A percentile compares a stretch with the other conserved stretches of the same genome.
Evolutionary conservation across 169 alveolate species (phyloP).

Genomic region (Plasmodium blacklocki): DNA sequence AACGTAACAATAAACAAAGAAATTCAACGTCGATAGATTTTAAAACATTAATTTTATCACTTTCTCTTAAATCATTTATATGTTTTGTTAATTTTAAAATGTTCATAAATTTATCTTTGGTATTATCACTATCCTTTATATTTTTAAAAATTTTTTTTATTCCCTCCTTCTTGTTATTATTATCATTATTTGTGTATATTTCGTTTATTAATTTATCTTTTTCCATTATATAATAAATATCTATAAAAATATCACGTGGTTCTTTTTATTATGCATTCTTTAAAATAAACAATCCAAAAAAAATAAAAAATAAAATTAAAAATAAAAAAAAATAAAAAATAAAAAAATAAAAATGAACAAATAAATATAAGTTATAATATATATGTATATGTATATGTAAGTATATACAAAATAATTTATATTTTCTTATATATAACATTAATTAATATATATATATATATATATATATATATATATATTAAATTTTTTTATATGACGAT

Average conservation of each 20-base stretch:
- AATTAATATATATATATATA: too few relatives aligned
- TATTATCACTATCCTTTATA: slow-evolving; percentile 58
- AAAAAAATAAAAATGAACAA: too few relatives aligned
- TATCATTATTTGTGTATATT: background rate
- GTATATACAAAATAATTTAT: too few relatives aligned
- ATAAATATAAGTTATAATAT: too few relatives aligned
- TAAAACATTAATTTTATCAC: slow-evolving; percentile 48
- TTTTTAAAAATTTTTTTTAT: slow-evolving; percentile 47
- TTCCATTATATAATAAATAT: background rate
- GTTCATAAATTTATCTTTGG: slow-evolving; percentile 51
- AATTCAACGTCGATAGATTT: slow-evolving; percentile 30
- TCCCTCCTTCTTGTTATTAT: background rate
- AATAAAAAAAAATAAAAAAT: background rate
- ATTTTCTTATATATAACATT: too few relatives aligned
- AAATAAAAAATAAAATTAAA: slow-evolving; percentile 1
- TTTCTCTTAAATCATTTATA: slow-evolving; percentile 25
- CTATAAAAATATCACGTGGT: background rate
- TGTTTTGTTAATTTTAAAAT: slow-evolving; percentile 50
- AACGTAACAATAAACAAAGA: slow-evolving; percentile 61
- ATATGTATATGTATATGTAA: too few relatives aligned
- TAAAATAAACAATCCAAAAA: slow-evolving; percentile 4
- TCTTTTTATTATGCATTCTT: background rate
- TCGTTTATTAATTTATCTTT: background rate
- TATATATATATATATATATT: too few relatives aligned
- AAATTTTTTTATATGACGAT: too few relatives aligned